Evolutionary conservation across 116 monocot genomes (phyloP).

Genomic region (Dioscorea cayenensis): DNA sequence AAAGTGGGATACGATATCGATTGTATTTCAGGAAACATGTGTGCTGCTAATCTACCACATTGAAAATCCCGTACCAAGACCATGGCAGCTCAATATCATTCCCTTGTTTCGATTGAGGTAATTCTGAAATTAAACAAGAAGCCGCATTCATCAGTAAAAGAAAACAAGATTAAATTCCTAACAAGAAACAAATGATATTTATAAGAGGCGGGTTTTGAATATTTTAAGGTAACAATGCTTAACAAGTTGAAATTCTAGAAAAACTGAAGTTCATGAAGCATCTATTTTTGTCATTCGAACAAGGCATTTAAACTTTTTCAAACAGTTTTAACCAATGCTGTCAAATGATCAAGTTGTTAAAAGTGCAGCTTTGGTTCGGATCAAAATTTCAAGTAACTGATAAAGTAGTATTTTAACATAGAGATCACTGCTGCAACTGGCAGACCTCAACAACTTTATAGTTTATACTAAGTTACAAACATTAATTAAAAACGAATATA

Average conservation of each 20-base stretch:
- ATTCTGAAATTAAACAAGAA: conserved; percentile 42
- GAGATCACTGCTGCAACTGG: too few relatives aligned
- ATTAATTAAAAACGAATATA: too few relatives aligned
- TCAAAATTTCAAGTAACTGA: too few relatives aligned
- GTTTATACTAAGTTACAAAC: too few relatives aligned
- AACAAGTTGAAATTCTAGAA: background rate
- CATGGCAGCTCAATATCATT: conserved; percentile 94
- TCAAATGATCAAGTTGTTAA: too few relatives aligned
- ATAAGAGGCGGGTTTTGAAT: too few relatives aligned
- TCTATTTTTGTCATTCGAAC: background rate
- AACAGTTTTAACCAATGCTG: too few relatives aligned
- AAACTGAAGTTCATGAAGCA: background rate
- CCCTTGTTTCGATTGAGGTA: conserved; percentile 80
- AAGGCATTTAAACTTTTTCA: background rate
- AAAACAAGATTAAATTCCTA: too few relatives aligned
- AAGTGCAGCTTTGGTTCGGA: too few relatives aligned
- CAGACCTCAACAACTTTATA: too few relatives aligned
- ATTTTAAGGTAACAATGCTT: background rate
- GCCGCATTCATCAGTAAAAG: background rate
- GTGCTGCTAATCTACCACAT: conserved; percentile 36
- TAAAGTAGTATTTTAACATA: too few relatives aligned
- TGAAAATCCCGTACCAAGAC: conserved; percentile 72
- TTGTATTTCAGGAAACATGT: background rate
- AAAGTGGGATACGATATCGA: background rate
- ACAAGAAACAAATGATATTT: background rate